Percentiles rank a stretch among this genome's conserved stretches.
phyloP scores from a whole-genome alignment of 805 yeast species.

The Candida oleophila region DNA sequence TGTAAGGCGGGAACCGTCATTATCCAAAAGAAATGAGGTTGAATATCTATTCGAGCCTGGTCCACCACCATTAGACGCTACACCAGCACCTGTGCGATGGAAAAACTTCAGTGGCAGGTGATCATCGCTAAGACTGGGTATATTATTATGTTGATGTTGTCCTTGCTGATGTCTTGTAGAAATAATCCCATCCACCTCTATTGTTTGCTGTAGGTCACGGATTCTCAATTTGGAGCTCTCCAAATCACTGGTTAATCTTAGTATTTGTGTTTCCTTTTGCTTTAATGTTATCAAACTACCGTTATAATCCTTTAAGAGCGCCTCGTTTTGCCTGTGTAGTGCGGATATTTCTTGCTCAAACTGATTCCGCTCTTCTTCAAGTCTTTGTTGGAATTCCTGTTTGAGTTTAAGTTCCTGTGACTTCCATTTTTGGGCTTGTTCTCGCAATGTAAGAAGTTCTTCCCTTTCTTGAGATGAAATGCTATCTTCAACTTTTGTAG shows the following conservation, averaged over 20 bases:
- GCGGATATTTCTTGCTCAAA: constrained; percentile 24
- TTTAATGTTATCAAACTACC: constrained; percentile 51
- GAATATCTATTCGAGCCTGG: neutral
- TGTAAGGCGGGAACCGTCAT: constrained; percentile 16
- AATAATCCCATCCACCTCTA: too few species aligned
- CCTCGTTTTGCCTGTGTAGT: constrained; percentile 33
- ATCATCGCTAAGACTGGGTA: neutral
- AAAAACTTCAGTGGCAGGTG: neutral
- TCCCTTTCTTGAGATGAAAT: constrained; percentile 28
- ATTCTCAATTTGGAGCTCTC: constrained; percentile 56
- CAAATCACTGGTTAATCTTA: constrained; percentile 58
- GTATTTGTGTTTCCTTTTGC: constrained; percentile 68
- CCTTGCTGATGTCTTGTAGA: neutral
- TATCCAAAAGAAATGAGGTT: neutral
- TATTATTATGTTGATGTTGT: neutral
- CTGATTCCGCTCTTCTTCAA: constrained; percentile 21
- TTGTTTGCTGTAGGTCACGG: constrained; percentile 51
- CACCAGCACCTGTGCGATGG: neutral
- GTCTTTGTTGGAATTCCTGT: constrained; percentile 20
- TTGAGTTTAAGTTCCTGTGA: constrained; percentile 21
- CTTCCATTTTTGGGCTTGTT: constrained; percentile 52
- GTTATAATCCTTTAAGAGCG: constrained; percentile 50
- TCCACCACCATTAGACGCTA: neutral
- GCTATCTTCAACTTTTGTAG: constrained; percentile 9
- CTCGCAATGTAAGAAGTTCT: constrained; percentile 51